Percentiles rank a stretch among this genome's conserved stretches.
phyloP scores from a whole-genome alignment of 805 yeast genomes.

The Candida maris region DNA sequence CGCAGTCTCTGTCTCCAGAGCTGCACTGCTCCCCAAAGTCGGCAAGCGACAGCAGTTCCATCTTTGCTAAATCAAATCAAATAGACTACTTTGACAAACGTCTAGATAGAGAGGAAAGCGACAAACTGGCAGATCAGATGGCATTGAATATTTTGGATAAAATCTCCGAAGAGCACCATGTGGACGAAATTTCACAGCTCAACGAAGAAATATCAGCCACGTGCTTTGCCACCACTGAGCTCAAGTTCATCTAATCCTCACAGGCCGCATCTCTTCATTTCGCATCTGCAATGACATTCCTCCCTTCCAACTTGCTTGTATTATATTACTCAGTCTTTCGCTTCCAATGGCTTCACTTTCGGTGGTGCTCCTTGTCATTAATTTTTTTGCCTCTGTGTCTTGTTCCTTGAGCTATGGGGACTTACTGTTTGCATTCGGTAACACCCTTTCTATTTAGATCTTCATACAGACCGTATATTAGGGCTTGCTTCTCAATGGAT shows the following conservation, averaged over 20 bases:
- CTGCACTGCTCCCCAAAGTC: constrained; percentile 2
- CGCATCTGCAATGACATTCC: no score
- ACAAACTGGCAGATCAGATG: constrained; percentile 33
- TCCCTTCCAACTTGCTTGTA: no score
- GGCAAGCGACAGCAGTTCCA: constrained; percentile 14
- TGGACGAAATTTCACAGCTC: constrained; percentile 28
- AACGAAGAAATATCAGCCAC: constrained; percentile 26
- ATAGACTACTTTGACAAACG: constrained; percentile 31
- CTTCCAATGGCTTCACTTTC: no score
- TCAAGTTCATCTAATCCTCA: constrained; percentile 12
- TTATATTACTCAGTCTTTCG: no score
- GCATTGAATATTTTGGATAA: constrained; percentile 30
- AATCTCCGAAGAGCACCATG: constrained; percentile 28
- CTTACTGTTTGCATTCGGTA: no score
- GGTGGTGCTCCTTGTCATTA: no score
- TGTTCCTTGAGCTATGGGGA: no score
- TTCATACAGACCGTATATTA: no score
- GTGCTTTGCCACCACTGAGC: constrained; percentile 14
- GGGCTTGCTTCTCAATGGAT: no score
- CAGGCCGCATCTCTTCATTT: no score
- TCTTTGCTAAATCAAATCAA: constrained; percentile 30
- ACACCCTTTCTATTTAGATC: no score
- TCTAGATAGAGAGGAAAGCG: constrained; percentile 24
- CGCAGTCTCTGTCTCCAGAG: constrained; percentile 7
- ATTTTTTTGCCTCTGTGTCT: no score